A percentile compares a stretch with the other conserved stretches of the same genome.
phyloP scores from a whole-genome alignment of 176 grass and related monocot genomes.

The Avena insularis region DNA sequence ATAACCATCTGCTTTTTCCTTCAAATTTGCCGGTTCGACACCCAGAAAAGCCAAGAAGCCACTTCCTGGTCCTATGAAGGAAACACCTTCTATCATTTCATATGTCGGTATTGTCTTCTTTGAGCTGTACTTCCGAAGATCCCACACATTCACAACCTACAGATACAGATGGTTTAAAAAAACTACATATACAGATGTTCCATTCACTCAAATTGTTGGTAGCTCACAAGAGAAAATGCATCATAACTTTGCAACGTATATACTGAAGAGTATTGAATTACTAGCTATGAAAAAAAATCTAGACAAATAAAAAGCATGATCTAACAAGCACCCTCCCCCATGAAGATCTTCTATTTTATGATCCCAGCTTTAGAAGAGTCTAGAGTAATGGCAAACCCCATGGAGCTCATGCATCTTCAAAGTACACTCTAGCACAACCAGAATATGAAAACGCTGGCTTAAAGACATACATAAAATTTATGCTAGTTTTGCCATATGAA shows the following conservation, averaged over 20 bases:
- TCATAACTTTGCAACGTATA: background rate
- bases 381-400: constrained; percentile 29
- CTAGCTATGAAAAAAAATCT: background rate
- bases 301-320: background rate
- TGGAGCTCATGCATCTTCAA: constrained; percentile 12
- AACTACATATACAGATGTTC: constrained; percentile 38
- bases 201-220: constrained; percentile 25
- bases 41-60: constrained; percentile 61
- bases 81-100: constrained; percentile 95
- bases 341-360: background rate
- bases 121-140: constrained; percentile 69
- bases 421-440: constrained; percentile 12
- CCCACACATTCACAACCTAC: constrained; percentile 90
- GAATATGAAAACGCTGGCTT: constrained; percentile 6
- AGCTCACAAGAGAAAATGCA: constrained; percentile 33
- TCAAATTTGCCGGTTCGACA: constrained; percentile 39
- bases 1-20: constrained; percentile 50
- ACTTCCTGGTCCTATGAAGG: constrained; percentile 63
- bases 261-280: constrained; percentile 27
- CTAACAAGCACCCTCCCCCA: background rate
- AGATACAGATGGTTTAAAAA: constrained; percentile 32
- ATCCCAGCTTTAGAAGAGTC: background rate
- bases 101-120: constrained; percentile 85
- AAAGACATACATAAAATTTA: constrained; percentile 20
- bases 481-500: background rate